Evolutionary conservation across 1,284 basidiomycete species (phyloP).

Genomic region (Fomitiporia mediterranea): DNA sequence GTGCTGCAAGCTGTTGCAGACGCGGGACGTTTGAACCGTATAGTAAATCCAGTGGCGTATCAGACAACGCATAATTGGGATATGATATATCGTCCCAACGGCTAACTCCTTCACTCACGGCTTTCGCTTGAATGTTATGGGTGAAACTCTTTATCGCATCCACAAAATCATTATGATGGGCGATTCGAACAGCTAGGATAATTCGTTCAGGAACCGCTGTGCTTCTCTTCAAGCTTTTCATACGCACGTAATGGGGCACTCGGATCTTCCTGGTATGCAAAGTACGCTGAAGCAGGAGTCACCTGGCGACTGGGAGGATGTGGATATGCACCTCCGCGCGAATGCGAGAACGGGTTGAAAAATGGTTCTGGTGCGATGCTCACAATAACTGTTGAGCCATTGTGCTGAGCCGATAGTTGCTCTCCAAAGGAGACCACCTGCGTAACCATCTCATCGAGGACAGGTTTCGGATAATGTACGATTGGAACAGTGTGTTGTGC

Average conservation of each 20-base stretch:
- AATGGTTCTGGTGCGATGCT: conserved; percentile 12
- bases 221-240: neutral
- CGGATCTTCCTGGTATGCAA: neutral
- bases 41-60: conserved; percentile 18
- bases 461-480: neutral
- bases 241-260: neutral
- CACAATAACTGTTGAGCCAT: conserved; percentile 8
- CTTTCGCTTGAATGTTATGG: conserved; percentile 6
- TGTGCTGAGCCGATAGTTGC: neutral
- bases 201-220: neutral
- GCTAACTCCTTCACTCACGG: conserved; percentile 12
- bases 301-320: conserved; percentile 8
- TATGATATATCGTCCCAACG: conserved; percentile 20
- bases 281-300: neutral
- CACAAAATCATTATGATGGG: neutral
- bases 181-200: neutral
- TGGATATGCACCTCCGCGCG: conserved; percentile 14
- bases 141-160: conserved; percentile 1
- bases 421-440: neutral
- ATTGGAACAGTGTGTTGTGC: conserved; percentile 11
- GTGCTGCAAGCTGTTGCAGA: conserved; percentile 1
- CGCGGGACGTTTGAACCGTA: conserved; percentile 20
- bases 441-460: conserved; percentile 3
- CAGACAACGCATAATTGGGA: conserved; percentile 21
- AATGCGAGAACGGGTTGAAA: conserved; percentile 2